These are phyloP conservation scores for Aspergillus cavernicola DNA, from an alignment of 495 filamentous ascomycete genomes.

Conservation along the genomic window DNA sequence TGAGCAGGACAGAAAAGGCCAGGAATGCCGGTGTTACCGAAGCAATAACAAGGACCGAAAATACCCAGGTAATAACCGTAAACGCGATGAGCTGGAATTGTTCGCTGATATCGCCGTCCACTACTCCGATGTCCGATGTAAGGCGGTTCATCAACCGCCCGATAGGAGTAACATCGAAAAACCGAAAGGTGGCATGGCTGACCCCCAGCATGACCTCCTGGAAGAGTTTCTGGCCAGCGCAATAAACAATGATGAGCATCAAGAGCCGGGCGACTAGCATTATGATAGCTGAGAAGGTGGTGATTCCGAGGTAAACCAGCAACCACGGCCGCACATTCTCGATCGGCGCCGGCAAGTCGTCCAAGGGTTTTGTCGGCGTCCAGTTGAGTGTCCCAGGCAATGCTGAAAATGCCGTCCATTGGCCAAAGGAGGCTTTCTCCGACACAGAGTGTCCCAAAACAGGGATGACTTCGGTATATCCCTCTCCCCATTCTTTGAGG, in stretches of 20 bases:
- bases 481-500: constrained; percentile 80
- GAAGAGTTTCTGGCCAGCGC: constrained; percentile 70
- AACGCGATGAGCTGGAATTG: constrained; percentile 65
- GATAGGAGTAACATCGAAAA: constrained; percentile 81
- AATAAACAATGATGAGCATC: constrained; percentile 69
- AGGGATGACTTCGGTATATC: constrained; percentile 47
- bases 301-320: constrained; percentile 58
- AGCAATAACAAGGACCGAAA: constrained; percentile 69
- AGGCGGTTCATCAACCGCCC: constrained; percentile 84
- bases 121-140: constrained; percentile 77
- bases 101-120: constrained; percentile 72
- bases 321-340: constrained; percentile 72
- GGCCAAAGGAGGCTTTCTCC: not conserved
- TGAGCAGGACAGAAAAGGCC: constrained; percentile 62
- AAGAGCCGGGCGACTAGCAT: constrained; percentile 53
- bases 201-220: constrained; percentile 62
- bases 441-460: constrained; percentile 9
- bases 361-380: constrained; percentile 38
- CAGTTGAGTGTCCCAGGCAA: constrained; percentile 19
- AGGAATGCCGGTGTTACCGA: constrained; percentile 71
- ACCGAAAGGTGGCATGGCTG: constrained; percentile 75
- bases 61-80: constrained; percentile 62
- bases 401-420: not conserved
- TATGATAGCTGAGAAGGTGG: constrained; percentile 51
- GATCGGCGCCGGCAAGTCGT: constrained; percentile 60